Base-by-base conservation (phyloP, 257 asterid genomes). In the Solanum acaule region DNA sequence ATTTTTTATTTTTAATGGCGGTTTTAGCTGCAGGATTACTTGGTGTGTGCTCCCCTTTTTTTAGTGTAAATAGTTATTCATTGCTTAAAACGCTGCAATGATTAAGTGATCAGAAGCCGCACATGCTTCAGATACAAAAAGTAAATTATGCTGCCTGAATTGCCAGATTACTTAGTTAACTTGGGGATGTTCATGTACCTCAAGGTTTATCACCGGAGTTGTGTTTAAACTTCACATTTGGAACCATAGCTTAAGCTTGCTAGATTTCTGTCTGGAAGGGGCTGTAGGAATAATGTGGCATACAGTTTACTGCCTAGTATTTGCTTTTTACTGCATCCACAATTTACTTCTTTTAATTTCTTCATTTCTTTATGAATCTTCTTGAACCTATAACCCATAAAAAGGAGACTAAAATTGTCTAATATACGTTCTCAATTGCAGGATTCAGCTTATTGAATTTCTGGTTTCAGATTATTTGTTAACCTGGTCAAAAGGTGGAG, bases 401-500 rank as follows among this genome's bases (percentile, higher is more conserved):
- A 82, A 29, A 49, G 70, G 44, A 82, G 22, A 82, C 14, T 75
- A 8, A 35, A n/a, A 49, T 23, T 84, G 35, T 3, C 86, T 84
- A 22, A 40, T 82, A 59, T 85, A 29, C 84, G 31, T 49, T 82
- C 86, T 88, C 88, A 84, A 91, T 91, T 90, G 92, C 98, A 97
- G 99, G 99, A 95, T 95, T 89, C 99, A 96, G 95, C 96, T 97
- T 82, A 90, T 95, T 42, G 98, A 96, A 94, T 95, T 95, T 88
- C 92, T 97, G 92, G 93, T 97, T 89, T 93, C 98, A 22, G 99
- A 97, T 91, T 84, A 91, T 93, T 91, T 94, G 56, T 87, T 92
- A 25, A 88, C 94, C 56, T 97, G 99, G 99, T 91, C 98, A 90
- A 90, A 88, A 76, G 70, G 88, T 84, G 91, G 91, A 91, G 96